These are phyloP conservation scores for Daldinia sp. DNA, from an alignment of 2,329 filamentous ascomycete genomes.

Conservation along the genomic window DNA sequence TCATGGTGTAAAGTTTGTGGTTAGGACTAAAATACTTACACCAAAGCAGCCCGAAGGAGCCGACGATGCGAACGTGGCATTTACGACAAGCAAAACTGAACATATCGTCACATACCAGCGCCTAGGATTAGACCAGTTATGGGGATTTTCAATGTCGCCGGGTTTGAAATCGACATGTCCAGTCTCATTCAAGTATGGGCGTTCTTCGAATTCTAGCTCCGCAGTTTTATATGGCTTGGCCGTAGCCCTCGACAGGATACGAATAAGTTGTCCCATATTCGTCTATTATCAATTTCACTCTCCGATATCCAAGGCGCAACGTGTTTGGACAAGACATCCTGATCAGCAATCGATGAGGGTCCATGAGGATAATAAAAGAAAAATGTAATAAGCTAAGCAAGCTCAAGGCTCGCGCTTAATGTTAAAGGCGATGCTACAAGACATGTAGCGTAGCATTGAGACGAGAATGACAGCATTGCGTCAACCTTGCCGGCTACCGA, in stretches of 20 bases:
- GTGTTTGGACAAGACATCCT: neutral
- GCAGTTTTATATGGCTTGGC: constrained; percentile 61
- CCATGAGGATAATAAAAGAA: neutral
- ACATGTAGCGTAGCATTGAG: constrained; percentile 17
- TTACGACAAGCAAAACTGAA: constrained; percentile 59
- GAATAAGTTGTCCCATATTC: constrained; percentile 52
- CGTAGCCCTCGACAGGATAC: constrained; percentile 58
- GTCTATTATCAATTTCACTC: constrained; percentile 1
- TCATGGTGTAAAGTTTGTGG: neutral
- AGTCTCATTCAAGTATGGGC: constrained; percentile 56
- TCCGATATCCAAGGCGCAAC: neutral
- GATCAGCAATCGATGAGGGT: neutral
- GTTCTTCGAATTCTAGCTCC: constrained; percentile 47
- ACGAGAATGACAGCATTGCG: constrained; percentile 18
- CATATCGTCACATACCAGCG: constrained; percentile 53
- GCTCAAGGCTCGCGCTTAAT: constrained; percentile 15
- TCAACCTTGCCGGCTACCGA: constrained; percentile 7
- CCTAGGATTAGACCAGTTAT: constrained; percentile 56
- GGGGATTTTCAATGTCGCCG: constrained; percentile 59
- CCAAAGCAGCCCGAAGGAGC: constrained; percentile 48
- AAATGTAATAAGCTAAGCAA: neutral
- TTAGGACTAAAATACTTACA: constrained; percentile 36
- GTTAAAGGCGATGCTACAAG: constrained; percentile 24
- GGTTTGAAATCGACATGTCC: constrained; percentile 61
- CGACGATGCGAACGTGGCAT: constrained; percentile 62